Base-by-base conservation (phyloP, 2,329 filamentous ascomycete genomes). In the Davidsoniella virescens region DNA sequence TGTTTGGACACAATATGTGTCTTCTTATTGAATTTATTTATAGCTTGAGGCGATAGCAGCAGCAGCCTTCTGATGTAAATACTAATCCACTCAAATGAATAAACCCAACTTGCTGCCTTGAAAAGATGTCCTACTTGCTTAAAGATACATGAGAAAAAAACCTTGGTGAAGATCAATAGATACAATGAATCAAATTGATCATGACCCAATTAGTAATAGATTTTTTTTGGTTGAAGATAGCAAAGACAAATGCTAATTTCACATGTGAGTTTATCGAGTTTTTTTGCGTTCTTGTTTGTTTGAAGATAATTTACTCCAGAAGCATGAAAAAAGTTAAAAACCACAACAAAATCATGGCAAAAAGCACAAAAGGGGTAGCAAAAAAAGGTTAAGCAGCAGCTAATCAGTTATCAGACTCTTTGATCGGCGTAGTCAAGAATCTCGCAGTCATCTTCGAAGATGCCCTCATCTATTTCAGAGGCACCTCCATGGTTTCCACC, bases 371-470 rank as follows among this genome's bases (percentile, higher is more conserved):
- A 9, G 7, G 3, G 29, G 29, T 33, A 4, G 20, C 20, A 23
- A 23, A 23, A 23, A 29, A 33, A 33, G 29, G 8, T 12, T 33
- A 33, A 33, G 8, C 29, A 33, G 29, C 29, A 33, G 12, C 20
- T 23, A 23, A 5, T 23, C 26, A 5, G 14, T 20, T 16, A 29
- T 50, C 17, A 54, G 25, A 52, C 49, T 61, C 77, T 68, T 64
- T 81, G 77, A 58, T 79, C 77, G 20, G 87, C 84, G 73, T 92
- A 93, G 66, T 94, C 87, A 55, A 94, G 73, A 52, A 94, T 84
- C 62, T 94, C 87, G 57, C 85, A 92, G 61, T 93, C 87, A 61
- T 94, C 86, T 65, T 94, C 87, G 59, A 94, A 94, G 64, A 94
- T 93, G 2, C 82, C 83, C 50, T 82, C 82, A 42, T 80, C 79